A percentile compares a stretch with the other conserved stretches of the same genome.
phyloP scores from a whole-genome alignment of 345 rosid genomes.

The Gossypium herbaceum region DNA sequence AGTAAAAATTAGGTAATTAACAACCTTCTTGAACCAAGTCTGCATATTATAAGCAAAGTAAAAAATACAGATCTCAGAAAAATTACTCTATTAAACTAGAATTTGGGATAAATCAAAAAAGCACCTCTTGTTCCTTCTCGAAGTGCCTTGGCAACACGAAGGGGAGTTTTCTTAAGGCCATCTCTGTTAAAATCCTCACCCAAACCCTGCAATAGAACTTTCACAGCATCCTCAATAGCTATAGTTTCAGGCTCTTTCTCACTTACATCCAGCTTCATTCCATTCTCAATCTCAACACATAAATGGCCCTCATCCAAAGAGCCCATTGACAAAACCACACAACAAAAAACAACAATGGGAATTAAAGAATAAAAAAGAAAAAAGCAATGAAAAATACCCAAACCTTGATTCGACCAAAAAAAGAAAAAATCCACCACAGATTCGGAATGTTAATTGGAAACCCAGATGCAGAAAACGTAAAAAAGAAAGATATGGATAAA shows the following conservation, averaged over 20 bases:
- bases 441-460: background rate
- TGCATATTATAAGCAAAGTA: background rate
- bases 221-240: slow-evolving; percentile 77
- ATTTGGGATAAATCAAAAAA: background rate
- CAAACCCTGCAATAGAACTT: slow-evolving; percentile 70
- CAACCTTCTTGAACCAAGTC: background rate
- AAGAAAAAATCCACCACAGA: background rate
- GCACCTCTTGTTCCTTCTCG: slow-evolving; percentile 82
- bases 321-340: slow-evolving; percentile 52
- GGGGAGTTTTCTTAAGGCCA: slow-evolving; percentile 84
- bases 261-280: slow-evolving; percentile 43
- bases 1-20: background rate
- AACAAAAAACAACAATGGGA: slow-evolving; percentile 22
- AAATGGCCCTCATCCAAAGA: slow-evolving; percentile 73
- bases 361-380: background rate
- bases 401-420: background rate
- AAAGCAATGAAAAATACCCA: slow-evolving; percentile 9
- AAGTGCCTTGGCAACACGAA: slow-evolving; percentile 94
- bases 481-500: background rate
- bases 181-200: slow-evolving; percentile 78
- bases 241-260: slow-evolving; percentile 56
- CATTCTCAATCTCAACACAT: slow-evolving; percentile 52
- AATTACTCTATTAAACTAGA: too few relatives aligned
- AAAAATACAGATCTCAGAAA: background rate
- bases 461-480: slow-evolving; percentile 9